These are phyloP conservation scores for Inonotus hispidus DNA, from an alignment of 1,284 basidiomycete species.

Conservation along the genomic window DNA sequence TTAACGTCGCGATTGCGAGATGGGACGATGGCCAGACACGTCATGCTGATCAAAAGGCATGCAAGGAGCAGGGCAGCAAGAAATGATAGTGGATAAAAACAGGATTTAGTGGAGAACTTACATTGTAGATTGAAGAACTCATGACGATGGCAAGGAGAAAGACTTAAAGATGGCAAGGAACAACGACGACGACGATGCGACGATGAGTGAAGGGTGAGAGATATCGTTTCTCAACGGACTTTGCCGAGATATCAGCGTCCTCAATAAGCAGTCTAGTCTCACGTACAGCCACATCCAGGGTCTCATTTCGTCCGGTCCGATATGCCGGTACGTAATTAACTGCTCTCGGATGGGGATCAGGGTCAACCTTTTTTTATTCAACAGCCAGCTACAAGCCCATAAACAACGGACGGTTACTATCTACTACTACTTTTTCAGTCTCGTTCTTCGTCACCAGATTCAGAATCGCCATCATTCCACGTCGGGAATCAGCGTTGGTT, in stretches of 20 bases:
- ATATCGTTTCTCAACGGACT: too few species aligned
- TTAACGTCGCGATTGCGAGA: constrained; percentile 3
- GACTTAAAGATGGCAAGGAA: background rate
- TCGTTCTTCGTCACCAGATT: background rate
- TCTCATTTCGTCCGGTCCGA: background rate
- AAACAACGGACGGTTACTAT: too few species aligned
- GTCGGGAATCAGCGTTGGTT: constrained; percentile 14
- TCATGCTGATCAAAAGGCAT: background rate
- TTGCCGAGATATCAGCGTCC: background rate
- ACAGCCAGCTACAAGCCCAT: too few species aligned
- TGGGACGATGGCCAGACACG: background rate
- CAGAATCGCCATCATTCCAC: constrained; percentile 1
- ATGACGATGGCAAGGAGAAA: constrained; percentile 21
- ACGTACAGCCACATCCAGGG: background rate
- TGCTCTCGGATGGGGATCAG: too few species aligned
- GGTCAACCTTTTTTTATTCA: too few species aligned
- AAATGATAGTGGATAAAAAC: constrained; percentile 8
- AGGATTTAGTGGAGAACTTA: constrained; percentile 26
- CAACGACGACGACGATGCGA: too few species aligned
- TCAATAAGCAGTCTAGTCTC: background rate
- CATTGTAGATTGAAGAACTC: constrained; percentile 46
- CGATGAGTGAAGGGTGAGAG: too few species aligned
- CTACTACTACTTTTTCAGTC: too few species aligned
- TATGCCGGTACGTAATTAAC: too few species aligned
- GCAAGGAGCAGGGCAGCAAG: background rate